Base-by-base conservation (phyloP, 2,329 filamentous ascomycete species). In the Macrophomina tecta region DNA sequence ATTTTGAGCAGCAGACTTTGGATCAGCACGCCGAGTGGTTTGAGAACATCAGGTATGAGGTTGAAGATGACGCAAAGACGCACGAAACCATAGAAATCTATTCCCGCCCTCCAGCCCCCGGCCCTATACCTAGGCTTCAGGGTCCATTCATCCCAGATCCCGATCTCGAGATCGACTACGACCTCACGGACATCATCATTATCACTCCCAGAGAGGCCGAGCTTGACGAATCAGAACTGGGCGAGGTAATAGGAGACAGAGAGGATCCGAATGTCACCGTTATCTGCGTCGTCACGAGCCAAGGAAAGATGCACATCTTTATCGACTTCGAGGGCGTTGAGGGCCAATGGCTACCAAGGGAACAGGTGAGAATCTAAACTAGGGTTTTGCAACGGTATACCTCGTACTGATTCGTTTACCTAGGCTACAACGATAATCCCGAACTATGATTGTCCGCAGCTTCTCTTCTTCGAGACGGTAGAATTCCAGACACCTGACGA, bases 11-110 rank as follows among this genome's bases (percentile, higher is more conserved):
- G 30, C 68, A 72, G 45, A 82, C 79, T 11, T 78, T 79, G 34
- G 81, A 85, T 34, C 86, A 87, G 68, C 88, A 89, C 71, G 82
- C 84, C 65, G 81, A 84, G 56, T 90, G 87, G 87, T 79, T 90
- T 4, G 79, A 81, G 12, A 77, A 78, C 53, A 75, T 79, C 48
- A 48, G 74, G 1, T 76, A 52, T 45, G 81, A 85, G 68, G 80
- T 87, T 51, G 84, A 87, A 68, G 79, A 67, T 42, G 58, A 67
- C 28, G 81, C 38, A 84, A 88, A 68, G 85, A 88, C 80, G 1
- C 80, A 79, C 12, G 75, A 81, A 11, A 74, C 77, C 3, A 76
- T 81, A 28, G 85, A 88, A 71, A 80, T 88, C n/a, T 87, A 87
- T 69, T 78, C 77, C 14, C 83, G 87, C 38, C 88, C 88, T 1